Percentiles rank a stretch among this genome's conserved stretches.
Conservation (phyloP, 148 eudicot species). For the Linanthus parryae region DNA sequence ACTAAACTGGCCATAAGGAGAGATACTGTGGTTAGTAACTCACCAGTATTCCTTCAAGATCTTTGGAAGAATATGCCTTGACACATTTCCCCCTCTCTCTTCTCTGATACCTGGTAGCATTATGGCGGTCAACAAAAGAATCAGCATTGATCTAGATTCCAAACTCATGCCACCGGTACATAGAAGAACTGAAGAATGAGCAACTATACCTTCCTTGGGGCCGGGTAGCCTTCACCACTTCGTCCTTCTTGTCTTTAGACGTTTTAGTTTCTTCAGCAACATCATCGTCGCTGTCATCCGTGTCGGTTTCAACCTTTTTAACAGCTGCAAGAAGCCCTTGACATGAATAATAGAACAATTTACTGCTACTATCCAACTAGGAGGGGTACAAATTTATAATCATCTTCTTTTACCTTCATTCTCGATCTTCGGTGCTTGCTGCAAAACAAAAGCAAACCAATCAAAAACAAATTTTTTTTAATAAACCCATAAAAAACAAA, state of each 20-base stretch:
- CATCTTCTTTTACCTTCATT: slow-evolving; percentile 32
- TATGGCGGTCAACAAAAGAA: not conserved
- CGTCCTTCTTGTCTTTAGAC: slow-evolving; percentile 21
- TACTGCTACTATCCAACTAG: not conserved
- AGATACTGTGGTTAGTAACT: slow-evolving; percentile 26
- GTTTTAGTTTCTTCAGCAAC: slow-evolving; percentile 12
- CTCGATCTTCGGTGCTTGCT: slow-evolving; percentile 57
- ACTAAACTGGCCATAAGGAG: no score
- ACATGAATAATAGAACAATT: not conserved
- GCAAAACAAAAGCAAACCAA: slow-evolving; percentile 18
- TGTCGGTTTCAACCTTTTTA: slow-evolving; percentile 28
- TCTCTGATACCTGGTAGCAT: slow-evolving; percentile 60
- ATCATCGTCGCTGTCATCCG: slow-evolving; percentile 3
- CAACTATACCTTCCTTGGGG: slow-evolving; percentile 73
- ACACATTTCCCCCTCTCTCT: slow-evolving; percentile 84
- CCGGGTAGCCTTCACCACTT: slow-evolving; percentile 55
- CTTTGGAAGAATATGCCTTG: slow-evolving; percentile 58
- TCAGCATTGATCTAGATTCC: not conserved
- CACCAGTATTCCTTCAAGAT: slow-evolving; percentile 93
- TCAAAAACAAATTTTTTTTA: not conserved
- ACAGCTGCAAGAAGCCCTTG: slow-evolving; percentile 25
- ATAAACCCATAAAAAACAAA: not conserved
- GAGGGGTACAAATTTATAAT: not conserved
- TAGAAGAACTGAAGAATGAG: not conserved
- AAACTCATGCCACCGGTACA: not conserved